Conservation (phyloP, 176 grass and related monocot species). For the Rhipidocladum racemiflorum region DNA sequence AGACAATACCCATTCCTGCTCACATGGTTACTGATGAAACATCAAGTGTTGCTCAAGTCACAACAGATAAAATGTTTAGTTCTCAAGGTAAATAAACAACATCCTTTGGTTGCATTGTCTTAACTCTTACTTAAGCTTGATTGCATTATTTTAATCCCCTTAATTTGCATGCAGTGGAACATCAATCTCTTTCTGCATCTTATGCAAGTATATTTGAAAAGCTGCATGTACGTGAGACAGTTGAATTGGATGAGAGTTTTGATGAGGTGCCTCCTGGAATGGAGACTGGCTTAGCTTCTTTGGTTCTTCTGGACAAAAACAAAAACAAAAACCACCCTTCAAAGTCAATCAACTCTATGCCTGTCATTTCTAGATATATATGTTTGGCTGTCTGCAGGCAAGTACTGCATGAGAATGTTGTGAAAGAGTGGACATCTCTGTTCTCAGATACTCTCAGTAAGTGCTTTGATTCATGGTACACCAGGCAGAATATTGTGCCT, state of each 20-base stretch:
- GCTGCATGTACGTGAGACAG: constrained; percentile 38
- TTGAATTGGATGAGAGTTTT: constrained; percentile 45
- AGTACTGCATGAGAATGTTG: constrained; percentile 54
- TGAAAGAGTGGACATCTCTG: constrained; percentile 50
- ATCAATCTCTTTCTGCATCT: constrained; percentile 26
- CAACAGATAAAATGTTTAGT: constrained; percentile 27
- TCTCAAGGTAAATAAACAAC: constrained; percentile 33
- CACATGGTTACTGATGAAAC: constrained; percentile 21
- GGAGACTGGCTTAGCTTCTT: constrained; percentile 39
- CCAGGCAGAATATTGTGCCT: constrained; percentile 30
- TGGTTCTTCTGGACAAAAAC: constrained; percentile 28
- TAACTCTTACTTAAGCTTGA: background rate
- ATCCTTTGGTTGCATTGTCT: constrained; percentile 27
- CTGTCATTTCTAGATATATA: constrained; percentile 62
- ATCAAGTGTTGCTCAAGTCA: constrained; percentile 21
- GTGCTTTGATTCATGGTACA: constrained; percentile 49
- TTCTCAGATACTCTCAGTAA: constrained; percentile 49
- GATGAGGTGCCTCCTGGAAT: constrained; percentile 70
- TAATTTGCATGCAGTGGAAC: constrained; percentile 44
- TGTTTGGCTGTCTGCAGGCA: constrained; percentile 66
- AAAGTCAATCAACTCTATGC: constrained; percentile 31
- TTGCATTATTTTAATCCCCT: constrained; percentile 30
- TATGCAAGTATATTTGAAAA: constrained; percentile 69
- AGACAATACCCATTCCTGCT: constrained; percentile 3
- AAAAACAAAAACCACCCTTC: constrained; percentile 50